Evolutionary conservation across 106 monocot genomes (phyloP).

Genomic region (Xerophyta viscosa): DNA sequence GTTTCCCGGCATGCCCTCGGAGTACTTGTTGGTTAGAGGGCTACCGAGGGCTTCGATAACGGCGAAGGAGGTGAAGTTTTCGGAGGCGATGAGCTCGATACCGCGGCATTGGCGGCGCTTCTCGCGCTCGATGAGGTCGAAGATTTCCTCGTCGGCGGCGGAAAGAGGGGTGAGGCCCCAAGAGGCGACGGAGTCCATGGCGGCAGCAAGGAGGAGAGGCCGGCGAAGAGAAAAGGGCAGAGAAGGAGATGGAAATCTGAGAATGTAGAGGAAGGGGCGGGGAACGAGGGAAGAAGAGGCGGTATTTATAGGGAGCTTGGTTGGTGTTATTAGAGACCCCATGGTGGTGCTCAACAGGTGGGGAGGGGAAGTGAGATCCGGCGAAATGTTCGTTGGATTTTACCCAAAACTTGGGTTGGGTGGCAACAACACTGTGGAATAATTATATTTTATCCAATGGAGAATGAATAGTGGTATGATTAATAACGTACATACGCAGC

Average conservation of each 20-base stretch:
- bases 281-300: not conserved
- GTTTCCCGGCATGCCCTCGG: conserved; percentile 82
- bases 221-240: too few relatives aligned
- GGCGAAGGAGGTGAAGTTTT: conserved; percentile 86
- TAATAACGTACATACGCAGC: too few relatives aligned
- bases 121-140: conserved; percentile 72
- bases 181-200: conserved; percentile 46
- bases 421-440: too few relatives aligned
- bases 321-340: too few relatives aligned
- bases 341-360: too few relatives aligned
- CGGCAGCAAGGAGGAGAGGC: too few relatives aligned
- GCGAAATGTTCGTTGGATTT: too few relatives aligned
- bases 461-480: too few relatives aligned
- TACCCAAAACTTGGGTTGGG: too few relatives aligned
- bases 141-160: conserved; percentile 37
- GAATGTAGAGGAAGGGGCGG: too few relatives aligned
- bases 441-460: too few relatives aligned
- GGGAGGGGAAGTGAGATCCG: too few relatives aligned
- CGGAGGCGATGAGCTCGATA: conserved; percentile 91
- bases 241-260: not conserved
- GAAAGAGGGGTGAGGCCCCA: conserved; percentile 51
- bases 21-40: conserved; percentile 89
- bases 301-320: not conserved
- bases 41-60: conserved; percentile 82
- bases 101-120: conserved; percentile 77